Conservation (phyloP, 805 yeast genomes). For the Candida tammaniensis region DNA sequence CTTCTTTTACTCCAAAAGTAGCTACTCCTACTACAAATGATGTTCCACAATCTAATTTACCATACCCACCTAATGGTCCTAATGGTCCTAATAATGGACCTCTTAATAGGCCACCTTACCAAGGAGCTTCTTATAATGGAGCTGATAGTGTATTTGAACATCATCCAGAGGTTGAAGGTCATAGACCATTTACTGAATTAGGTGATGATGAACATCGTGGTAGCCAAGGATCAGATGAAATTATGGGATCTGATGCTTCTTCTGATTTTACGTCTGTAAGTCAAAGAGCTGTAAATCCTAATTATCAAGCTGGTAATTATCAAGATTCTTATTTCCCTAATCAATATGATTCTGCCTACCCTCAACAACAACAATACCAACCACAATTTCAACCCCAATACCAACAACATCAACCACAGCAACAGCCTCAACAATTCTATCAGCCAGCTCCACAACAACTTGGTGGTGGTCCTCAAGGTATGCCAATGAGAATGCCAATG, state of each 20-base stretch:
- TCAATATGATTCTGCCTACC: slow-evolving; percentile 10
- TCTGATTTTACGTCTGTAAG: slow-evolving; percentile 79
- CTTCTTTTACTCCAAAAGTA: slow-evolving; percentile 24
- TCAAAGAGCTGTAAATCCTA: slow-evolving; percentile 69
- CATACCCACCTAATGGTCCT: slow-evolving; percentile 17
- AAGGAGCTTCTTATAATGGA: slow-evolving; percentile 8
- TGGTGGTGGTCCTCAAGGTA: slow-evolving; percentile 10
- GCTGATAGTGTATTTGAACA: slow-evolving; percentile 39
- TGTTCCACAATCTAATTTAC: slow-evolving; percentile 17
- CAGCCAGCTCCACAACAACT: slow-evolving; percentile 18
- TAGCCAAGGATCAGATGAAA: slow-evolving; percentile 12
- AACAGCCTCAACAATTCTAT: slow-evolving; percentile 15
- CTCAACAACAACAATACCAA: slow-evolving; percentile 20
- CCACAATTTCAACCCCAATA: slow-evolving; percentile 17
- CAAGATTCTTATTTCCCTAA: slow-evolving; percentile 17
- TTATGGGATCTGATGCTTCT: slow-evolving; percentile 36
- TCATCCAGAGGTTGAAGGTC: slow-evolving; percentile 45
- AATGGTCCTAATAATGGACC: slow-evolving; percentile 13
- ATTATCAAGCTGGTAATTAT: slow-evolving; percentile 31
- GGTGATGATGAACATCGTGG: slow-evolving; percentile 21
- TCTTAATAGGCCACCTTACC: slow-evolving; percentile 17
- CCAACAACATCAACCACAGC: slow-evolving; percentile 23
- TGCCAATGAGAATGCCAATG: slow-evolving; percentile 3
- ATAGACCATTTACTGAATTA: slow-evolving; percentile 43
- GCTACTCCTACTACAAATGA: slow-evolving; percentile 25